Conservation (phyloP, 2,329 filamentous ascomycete genomes). For the Xylariaceae sp. region DNA sequence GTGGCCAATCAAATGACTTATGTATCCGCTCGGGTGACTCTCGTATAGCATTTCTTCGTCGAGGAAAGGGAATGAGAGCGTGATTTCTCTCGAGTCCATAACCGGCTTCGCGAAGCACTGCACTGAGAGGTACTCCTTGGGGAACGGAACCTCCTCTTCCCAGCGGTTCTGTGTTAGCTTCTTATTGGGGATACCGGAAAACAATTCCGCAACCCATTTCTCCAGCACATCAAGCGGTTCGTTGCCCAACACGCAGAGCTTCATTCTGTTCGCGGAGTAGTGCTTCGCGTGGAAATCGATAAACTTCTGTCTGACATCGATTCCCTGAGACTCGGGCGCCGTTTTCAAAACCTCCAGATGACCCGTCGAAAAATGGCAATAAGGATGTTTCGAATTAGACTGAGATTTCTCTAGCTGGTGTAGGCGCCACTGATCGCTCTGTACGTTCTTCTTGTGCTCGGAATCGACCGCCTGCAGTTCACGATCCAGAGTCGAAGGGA, state of each 20-base stretch:
- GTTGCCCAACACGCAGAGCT: constrained; percentile 77
- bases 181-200: constrained; percentile 77
- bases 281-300: constrained; percentile 86
- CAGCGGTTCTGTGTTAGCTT: constrained; percentile 59
- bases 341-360: constrained; percentile 83
- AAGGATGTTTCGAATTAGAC: constrained; percentile 84
- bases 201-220: constrained; percentile 77
- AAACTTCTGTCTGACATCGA: constrained; percentile 85
- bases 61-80: constrained; percentile 76
- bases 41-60: constrained; percentile 78
- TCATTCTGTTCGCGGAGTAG: constrained; percentile 93
- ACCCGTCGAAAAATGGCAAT: constrained; percentile 86
- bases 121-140: constrained; percentile 48
- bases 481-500: constrained; percentile 76
- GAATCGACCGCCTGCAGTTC: constrained; percentile 88
- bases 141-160: constrained; percentile 47
- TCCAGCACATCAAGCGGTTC: constrained; percentile 79
- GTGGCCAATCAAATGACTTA: constrained; percentile 85
- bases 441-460: constrained; percentile 96
- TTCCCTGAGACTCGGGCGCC: constrained; percentile 67
- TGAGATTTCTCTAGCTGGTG: constrained; percentile 83
- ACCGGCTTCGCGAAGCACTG: constrained; percentile 87
- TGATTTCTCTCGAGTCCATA: constrained; percentile 76
- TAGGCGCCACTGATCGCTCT: constrained; percentile 82
- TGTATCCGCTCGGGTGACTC: constrained; percentile 76